These are phyloP conservation scores for Debaryomyces psychrophilus DNA, from an alignment of 1,139 yeast species.

Conservation along the genomic window DNA sequence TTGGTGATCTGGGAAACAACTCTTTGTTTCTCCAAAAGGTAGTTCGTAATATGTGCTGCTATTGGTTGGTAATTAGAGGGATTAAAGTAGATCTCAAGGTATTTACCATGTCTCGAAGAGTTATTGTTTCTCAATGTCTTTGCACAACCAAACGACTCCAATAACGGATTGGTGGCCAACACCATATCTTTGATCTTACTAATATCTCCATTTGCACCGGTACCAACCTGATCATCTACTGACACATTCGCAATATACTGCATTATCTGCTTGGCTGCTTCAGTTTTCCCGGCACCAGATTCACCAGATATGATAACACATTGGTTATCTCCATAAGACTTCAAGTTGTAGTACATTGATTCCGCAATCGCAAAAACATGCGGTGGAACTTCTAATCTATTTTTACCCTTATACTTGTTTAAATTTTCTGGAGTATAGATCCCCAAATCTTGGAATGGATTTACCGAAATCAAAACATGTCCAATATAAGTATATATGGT, in stretches of 20 bases:
- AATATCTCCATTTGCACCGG: slow-evolving; percentile 44
- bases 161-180: slow-evolving; percentile 91
- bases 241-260: slow-evolving; percentile 92
- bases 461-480: slow-evolving; percentile 89
- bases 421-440: slow-evolving; percentile 83
- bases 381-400: slow-evolving; percentile 96
- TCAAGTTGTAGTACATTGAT: slow-evolving; percentile 92
- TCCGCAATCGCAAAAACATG: slow-evolving; percentile 99
- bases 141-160: slow-evolving; percentile 98
- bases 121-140: slow-evolving; percentile 95
- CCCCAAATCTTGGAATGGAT: slow-evolving; percentile 95
- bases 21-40: slow-evolving; percentile 90
- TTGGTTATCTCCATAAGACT: slow-evolving; percentile 91
- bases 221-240: slow-evolving; percentile 49
- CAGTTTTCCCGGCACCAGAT: slow-evolving; percentile 99
- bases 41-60: slow-evolving; percentile 95
- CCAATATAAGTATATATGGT: slow-evolving; percentile 89
- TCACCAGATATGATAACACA: slow-evolving; percentile 99
- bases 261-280: slow-evolving; percentile 98
- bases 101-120: slow-evolving; percentile 97
- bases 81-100: slow-evolving; percentile 88
- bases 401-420: slow-evolving; percentile 83
- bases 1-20: slow-evolving; percentile 90
- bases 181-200: slow-evolving; percentile 95
- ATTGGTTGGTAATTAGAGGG: slow-evolving; percentile 76